Conservation (phyloP, 345 rosid species). For the Arabis hirsuta region DNA sequence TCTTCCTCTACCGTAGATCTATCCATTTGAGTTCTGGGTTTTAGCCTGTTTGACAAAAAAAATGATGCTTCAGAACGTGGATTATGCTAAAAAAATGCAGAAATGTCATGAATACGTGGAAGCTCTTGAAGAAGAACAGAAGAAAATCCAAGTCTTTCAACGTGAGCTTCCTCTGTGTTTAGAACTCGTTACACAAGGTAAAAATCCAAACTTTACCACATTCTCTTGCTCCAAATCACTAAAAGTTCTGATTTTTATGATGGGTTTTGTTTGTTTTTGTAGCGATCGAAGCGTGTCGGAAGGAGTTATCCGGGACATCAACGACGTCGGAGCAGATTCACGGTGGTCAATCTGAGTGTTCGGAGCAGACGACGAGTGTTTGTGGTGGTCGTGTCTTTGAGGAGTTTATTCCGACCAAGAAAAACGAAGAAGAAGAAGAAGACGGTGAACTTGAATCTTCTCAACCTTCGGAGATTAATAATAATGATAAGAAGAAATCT, state of each 20-base stretch:
- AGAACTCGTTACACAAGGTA: constrained; percentile 94
- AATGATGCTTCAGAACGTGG: constrained; percentile 31
- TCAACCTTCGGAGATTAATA: constrained; percentile 8
- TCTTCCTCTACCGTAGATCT: constrained; percentile 20
- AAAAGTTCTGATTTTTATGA: neutral
- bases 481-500: constrained; percentile 55
- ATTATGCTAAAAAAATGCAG: constrained; percentile 62
- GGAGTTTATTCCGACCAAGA: constrained; percentile 85
- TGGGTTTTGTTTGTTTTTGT: constrained; percentile 2
- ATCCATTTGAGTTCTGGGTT: neutral
- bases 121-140: constrained; percentile 79
- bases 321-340: constrained; percentile 57
- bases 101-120: constrained; percentile 64
- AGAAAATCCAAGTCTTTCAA: constrained; percentile 86
- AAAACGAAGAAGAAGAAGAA: constrained; percentile 49
- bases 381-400: constrained; percentile 68
- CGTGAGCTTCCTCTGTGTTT: constrained; percentile 96
- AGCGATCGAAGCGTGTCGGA: constrained; percentile 84
- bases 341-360: constrained; percentile 69
- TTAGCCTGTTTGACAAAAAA: too few species aligned
- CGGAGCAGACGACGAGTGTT: constrained; percentile 80
- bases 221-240: neutral
- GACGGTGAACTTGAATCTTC: constrained; percentile 56
- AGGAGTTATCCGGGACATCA: constrained; percentile 71
- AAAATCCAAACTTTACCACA: neutral